A percentile compares a stretch with the other conserved stretches of the same genome.
These are phyloP conservation scores for Phytophthora nicotianae DNA, from an alignment of 352 stramenopile genomes.

Conservation along the genomic window DNA sequence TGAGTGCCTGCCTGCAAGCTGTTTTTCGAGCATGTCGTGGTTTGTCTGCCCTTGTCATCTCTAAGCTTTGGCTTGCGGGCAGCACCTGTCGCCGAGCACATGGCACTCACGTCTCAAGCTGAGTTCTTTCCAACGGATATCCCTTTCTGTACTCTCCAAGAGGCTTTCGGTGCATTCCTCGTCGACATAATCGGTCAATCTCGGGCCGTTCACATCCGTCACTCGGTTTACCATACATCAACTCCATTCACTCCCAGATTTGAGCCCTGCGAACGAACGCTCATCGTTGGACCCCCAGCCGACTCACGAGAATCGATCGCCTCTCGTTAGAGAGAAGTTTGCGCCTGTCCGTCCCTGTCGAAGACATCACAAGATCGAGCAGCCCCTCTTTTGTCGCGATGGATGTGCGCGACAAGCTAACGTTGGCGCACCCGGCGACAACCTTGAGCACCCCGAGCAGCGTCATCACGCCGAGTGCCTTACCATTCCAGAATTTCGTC, in stretches of 20 bases:
- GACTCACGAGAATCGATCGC: conserved; percentile 22
- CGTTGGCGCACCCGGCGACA: conserved; percentile 25
- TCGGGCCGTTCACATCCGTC: conserved; percentile 15
- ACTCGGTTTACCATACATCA: conserved; percentile 2
- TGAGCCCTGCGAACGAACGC: conserved; percentile 13
- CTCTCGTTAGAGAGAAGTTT: conserved; percentile 26
- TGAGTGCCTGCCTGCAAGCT: conserved; percentile 35
- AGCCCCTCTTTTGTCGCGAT: conserved; percentile 33
- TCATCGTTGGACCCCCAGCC: conserved; percentile 9
- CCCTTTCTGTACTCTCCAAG: conserved; percentile 17
- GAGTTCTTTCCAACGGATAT: conserved; percentile 12
- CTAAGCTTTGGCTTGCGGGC: conserved; percentile 15
- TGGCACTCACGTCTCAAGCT: conserved; percentile 25
- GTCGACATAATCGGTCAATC: conserved; percentile 30
- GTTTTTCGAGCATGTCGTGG: conserved; percentile 31
- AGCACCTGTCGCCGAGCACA: conserved; percentile 29
- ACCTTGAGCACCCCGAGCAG: conserved; percentile 22
- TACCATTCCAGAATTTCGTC: conserved; percentile 34
- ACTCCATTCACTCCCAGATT: conserved; percentile 15
- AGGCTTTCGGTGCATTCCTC: conserved; percentile 33
- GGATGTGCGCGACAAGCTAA: conserved; percentile 38
- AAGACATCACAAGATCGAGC: conserved; percentile 30
- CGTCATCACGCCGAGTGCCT: conserved; percentile 22
- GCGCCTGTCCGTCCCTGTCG: conserved; percentile 24
- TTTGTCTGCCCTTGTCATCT: conserved; percentile 18